Evolutionary conservation across 306 rosid genomes (phyloP), one percentile per base, ranked within the genome.

Genomic region (Dryas octopetala): DNA sequence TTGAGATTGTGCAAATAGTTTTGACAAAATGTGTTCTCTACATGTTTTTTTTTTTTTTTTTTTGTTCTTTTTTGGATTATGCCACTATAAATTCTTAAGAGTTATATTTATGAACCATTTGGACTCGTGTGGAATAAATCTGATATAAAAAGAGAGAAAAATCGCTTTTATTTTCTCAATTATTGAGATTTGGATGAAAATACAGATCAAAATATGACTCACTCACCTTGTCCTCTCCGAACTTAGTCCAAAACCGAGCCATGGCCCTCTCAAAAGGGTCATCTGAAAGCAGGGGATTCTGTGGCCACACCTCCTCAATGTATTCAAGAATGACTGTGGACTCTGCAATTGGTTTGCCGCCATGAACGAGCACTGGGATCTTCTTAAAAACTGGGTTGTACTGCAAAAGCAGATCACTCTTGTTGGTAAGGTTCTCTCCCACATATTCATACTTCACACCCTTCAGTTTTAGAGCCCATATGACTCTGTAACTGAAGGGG

Each of bases 391-490:
- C 52, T 41, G 81, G 76, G 71, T 70, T 78, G 46, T 62, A 62
- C 23, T 45, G 70, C 32, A 77, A 9, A 44, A 77, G 81, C 43
- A 62, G 74, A 51, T 77, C 68, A 38, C 71, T 78, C 66, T 70
- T 78, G 71, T 78, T 62, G 44, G 17, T 19, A 2, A 78, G 70
- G 70, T 78, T 74, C 46, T 70, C 81, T 70, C 70, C 81, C 23
- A 78, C 68, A 32, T 78, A 78, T 26, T 62, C 71, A 70, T 78
- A 70, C 15, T 70, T 61, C 3, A 78, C 58, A 23, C 66, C 76
- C 65, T 78, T 78, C 5, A 78, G 76, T 28, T 78, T 71, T 38
- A 78, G 76, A 70, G 71, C 81, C 81, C 81, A 78, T 61, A 70
- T 62, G 5, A 51, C 60, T 70, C 71, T 62, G 55, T 78, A 78